Conservation (phyloP, 2,329 filamentous ascomycete genomes). For the Aspergillus hortae region DNA sequence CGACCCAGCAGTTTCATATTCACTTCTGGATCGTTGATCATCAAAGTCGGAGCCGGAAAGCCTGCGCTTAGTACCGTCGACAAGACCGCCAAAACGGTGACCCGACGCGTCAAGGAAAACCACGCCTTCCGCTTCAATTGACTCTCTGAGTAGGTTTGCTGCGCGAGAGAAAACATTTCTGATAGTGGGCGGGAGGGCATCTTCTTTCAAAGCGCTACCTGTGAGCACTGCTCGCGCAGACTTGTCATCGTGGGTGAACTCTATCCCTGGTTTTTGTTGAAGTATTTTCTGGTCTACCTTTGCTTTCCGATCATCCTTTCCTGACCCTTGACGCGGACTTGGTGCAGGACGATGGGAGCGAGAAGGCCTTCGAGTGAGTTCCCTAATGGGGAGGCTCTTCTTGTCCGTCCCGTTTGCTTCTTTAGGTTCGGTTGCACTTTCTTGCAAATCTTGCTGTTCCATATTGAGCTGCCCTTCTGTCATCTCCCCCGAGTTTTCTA, state of each 20-base stretch:
- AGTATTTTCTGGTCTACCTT: too few species aligned
- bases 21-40: slow-evolving; percentile 4
- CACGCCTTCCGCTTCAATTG: slow-evolving; percentile 40
- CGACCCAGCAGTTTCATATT: slow-evolving; percentile 21
- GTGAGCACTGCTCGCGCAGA: slow-evolving; percentile 2
- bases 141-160: slow-evolving; percentile 42
- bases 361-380: neutral
- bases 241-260: neutral
- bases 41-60: slow-evolving; percentile 5
- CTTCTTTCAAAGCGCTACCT: slow-evolving; percentile 9
- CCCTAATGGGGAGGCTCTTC: neutral
- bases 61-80: slow-evolving; percentile 11
- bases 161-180: slow-evolving; percentile 42
- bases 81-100: slow-evolving; percentile 15
- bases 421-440: neutral
- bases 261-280: neutral
- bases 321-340: too few species aligned
- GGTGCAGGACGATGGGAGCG: too few species aligned
- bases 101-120: slow-evolving; percentile 28
- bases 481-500: slow-evolving; percentile 8
- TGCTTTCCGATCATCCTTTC: too few species aligned
- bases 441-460: slow-evolving; percentile 18
- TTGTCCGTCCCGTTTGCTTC: neutral
- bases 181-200: slow-evolving; percentile 9
- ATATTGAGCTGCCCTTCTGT: slow-evolving; percentile 18